Conservation (phyloP, 2,329 filamentous ascomycete genomes). For the Trichoderma atroviride region DNA sequence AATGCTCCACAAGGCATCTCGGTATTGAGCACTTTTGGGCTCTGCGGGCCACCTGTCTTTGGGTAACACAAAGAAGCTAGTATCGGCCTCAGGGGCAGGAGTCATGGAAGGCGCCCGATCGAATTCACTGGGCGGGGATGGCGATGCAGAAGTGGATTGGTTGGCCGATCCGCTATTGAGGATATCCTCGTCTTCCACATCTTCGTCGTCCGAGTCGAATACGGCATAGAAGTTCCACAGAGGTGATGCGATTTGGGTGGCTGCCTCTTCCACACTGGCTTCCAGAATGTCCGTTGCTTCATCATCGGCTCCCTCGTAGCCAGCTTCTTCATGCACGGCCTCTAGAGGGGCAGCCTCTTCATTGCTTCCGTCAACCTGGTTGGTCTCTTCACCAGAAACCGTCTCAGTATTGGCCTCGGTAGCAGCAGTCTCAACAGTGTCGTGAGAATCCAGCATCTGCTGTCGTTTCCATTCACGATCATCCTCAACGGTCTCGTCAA, state of each 20-base stretch:
- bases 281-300: not conserved
- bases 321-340: not conserved
- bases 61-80: not conserved
- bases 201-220: not conserved
- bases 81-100: not conserved
- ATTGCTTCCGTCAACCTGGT: not conserved
- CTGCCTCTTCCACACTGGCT: not conserved
- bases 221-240: not conserved
- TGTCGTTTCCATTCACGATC: not conserved
- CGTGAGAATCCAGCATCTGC: not conserved
- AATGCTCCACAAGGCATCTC: not conserved
- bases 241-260: not conserved
- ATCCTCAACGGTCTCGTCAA: not conserved
- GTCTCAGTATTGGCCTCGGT: not conserved
- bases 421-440: not conserved
- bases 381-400: not conserved
- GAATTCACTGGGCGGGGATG: not conserved
- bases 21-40: not conserved
- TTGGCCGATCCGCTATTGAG: not conserved
- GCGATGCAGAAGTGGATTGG: not conserved
- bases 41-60: not conserved
- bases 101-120: too few relatives aligned
- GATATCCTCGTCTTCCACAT: not conserved
- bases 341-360: not conserved
- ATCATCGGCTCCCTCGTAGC: not conserved